Conservation (phyloP, 2,329 filamentous ascomycete species). For the Aureobasidium sp. region DNA sequence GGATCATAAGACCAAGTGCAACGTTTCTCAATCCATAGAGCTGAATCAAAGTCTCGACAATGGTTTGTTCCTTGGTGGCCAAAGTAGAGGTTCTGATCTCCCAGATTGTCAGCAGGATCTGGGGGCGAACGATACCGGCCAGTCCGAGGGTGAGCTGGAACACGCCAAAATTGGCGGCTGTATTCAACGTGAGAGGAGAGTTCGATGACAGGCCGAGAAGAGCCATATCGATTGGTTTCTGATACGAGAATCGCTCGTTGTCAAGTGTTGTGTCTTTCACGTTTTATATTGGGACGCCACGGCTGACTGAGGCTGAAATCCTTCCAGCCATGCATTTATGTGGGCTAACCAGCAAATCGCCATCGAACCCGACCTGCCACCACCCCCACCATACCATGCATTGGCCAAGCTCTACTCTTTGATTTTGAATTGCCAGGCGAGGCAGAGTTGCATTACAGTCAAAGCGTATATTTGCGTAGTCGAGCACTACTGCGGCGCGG, state of each 20-base stretch:
- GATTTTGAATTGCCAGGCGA: no score
- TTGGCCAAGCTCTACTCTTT: no score
- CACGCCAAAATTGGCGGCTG: background rate
- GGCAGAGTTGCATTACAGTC: no score
- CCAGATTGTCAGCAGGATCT: background rate
- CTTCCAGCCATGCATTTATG: background rate
- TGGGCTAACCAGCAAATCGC: background rate
- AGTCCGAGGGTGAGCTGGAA: conserved; percentile 11
- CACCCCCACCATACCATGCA: no score
- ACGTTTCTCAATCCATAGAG: conserved; percentile 4
- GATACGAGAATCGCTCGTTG: no score
- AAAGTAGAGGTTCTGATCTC: background rate
- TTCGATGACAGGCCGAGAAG: background rate
- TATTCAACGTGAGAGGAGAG: background rate
- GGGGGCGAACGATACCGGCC: background rate
- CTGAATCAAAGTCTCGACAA: background rate
- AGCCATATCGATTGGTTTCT: conserved; percentile 5
- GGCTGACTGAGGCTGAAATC: background rate
- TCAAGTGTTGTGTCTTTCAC: no score
- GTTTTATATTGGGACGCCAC: background rate
- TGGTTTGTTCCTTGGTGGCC: background rate
- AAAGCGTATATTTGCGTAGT: no score
- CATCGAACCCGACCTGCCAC: background rate
- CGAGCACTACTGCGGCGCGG: no score
- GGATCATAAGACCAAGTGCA: conserved; percentile 4